phyloP scores from a whole-genome alignment of 805 yeast genomes.

The Starmerella davenportii region DNA sequence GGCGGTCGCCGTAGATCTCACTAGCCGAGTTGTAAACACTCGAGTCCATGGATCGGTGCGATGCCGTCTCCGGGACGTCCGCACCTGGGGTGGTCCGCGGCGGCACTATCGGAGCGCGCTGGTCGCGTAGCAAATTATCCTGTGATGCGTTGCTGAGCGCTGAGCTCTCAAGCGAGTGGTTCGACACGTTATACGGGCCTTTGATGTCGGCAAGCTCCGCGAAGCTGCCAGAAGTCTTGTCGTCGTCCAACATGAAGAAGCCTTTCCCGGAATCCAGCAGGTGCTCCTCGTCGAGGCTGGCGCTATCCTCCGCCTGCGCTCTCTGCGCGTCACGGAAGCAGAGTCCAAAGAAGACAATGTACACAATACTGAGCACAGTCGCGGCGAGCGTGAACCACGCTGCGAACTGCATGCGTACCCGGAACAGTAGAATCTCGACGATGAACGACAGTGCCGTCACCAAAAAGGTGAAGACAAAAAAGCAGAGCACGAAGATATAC shows the following conservation, averaged over 20 bases:
- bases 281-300: background rate
- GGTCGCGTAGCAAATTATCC: no score
- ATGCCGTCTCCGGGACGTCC: no score
- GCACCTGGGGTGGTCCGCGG: no score
- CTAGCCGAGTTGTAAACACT: background rate
- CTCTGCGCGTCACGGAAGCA: background rate
- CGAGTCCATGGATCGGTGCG: background rate
- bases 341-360: background rate
- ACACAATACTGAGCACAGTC: conserved; percentile 30
- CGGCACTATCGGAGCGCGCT: no score
- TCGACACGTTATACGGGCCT: background rate
- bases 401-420: conserved; percentile 56
- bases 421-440: conserved; percentile 64
- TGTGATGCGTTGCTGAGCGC: no score
- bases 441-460: conserved; percentile 55
- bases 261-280: background rate
- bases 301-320: background rate
- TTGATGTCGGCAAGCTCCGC: background rate
- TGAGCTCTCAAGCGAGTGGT: no score
- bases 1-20: background rate
- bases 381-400: conserved; percentile 73
- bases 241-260: background rate
- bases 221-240: background rate
- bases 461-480: conserved; percentile 53
- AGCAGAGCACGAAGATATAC: conserved; percentile 35